Evolutionary conservation across 108 stramenopile species (phyloP).

Genomic region (Schizochytrium sp.): DNA sequence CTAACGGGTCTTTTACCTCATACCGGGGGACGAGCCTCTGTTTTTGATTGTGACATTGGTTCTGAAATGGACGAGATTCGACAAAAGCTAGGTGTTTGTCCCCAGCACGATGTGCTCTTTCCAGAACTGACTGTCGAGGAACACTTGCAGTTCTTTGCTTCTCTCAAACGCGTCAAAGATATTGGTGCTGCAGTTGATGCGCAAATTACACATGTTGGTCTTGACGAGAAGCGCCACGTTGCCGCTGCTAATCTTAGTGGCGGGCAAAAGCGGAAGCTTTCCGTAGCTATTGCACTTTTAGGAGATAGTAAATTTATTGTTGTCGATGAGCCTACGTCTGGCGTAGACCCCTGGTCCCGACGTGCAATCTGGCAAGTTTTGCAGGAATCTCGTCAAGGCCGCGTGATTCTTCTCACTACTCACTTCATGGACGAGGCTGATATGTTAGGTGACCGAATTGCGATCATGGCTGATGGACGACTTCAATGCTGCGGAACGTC

Average conservation of each 20-base stretch:
- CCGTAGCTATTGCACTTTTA: conserved; percentile 76
- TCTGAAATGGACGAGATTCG: conserved; percentile 67
- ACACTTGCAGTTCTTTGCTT: conserved; percentile 77
- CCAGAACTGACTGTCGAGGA: conserved; percentile 75
- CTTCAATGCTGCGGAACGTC: conserved; percentile 87
- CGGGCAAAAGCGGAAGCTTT: conserved; percentile 82
- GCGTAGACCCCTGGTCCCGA: conserved; percentile 82
- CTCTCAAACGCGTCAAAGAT: conserved; percentile 64
- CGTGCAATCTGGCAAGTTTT: conserved; percentile 77
- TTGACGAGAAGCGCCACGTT: conserved; percentile 73
- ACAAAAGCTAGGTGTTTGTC: conserved; percentile 76
- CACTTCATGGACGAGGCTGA: conserved; percentile 99
- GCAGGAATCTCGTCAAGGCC: conserved; percentile 62
- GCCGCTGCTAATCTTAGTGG: conserved; percentile 71
- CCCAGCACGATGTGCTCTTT: conserved; percentile 82
- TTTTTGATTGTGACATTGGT: conserved; percentile 47
- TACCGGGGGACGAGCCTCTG: conserved; percentile 83
- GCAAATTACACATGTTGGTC: conserved; percentile 74
- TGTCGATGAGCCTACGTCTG: conserved; percentile 80
- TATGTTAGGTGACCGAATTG: conserved; percentile 93
- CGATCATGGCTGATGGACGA: conserved; percentile 92
- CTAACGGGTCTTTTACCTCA: conserved; percentile 90
- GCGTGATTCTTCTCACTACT: conserved; percentile 92
- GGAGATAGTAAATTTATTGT: conserved; percentile 74
- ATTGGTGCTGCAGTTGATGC: conserved; percentile 63